Conservation (phyloP, 2,329 filamentous ascomycete species). For the Raffaelea albimanens region DNA sequence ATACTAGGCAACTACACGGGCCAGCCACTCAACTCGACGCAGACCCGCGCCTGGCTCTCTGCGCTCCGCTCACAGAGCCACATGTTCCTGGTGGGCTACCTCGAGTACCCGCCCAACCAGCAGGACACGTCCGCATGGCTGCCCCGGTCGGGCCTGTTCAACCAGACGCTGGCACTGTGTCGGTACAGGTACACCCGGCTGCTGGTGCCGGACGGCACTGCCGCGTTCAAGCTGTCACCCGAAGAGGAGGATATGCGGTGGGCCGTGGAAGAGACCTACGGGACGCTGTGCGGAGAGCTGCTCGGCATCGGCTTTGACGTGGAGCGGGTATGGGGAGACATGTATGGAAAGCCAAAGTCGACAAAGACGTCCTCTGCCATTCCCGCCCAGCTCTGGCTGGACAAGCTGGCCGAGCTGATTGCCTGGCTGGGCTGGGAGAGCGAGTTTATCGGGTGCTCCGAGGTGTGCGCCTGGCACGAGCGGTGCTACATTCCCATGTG, state of each 20-base stretch:
- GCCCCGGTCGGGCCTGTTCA: constrained; percentile 22
- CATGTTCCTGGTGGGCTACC: constrained; percentile 31
- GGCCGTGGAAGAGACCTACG: constrained; percentile 30
- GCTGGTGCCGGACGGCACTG: constrained; percentile 16
- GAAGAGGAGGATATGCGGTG: constrained; percentile 27
- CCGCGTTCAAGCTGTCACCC: constrained; percentile 15
- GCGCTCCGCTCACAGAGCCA: constrained; percentile 28
- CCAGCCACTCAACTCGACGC: constrained; percentile 16
- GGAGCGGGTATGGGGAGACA: constrained; percentile 26
- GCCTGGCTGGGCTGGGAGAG: constrained; percentile 43
- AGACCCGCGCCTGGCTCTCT: constrained; percentile 20
- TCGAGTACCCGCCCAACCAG: constrained; percentile 25
- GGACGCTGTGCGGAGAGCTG: constrained; percentile 29
- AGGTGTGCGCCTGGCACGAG: constrained; percentile 31
- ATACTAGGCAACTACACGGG: constrained; percentile 12
- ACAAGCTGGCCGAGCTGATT: constrained; percentile 29
- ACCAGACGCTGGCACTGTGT: constrained; percentile 30
- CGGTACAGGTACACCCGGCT: constrained; percentile 29
- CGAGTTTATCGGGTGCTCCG: constrained; percentile 30
- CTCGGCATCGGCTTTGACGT: constrained; percentile 31
- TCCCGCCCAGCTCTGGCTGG: constrained; percentile 16
- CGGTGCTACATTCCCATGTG: constrained; percentile 42
- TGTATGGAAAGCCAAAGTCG: background rate
- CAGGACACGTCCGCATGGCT: constrained; percentile 18
- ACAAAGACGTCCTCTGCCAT: background rate